A percentile compares a stretch with the other conserved stretches of the same genome.
Evolutionary conservation across 73 alveolate genomes (phyloP).

Genomic region (Tetrahymena thermophila): DNA sequence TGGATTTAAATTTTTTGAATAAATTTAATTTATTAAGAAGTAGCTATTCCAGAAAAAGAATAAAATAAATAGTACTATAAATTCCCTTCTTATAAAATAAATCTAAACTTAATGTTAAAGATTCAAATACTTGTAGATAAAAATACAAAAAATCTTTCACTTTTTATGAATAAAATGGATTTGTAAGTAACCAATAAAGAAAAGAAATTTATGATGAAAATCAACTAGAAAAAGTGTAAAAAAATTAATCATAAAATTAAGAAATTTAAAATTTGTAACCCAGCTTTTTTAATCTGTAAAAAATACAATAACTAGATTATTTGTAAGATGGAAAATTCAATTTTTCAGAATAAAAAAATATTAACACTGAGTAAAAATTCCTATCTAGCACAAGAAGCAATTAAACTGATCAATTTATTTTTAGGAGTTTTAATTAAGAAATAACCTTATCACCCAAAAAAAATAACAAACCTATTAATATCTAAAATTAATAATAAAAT

Average conservation of each 20-base stretch:
- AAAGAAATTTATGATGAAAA: neutral
- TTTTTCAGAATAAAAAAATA: neutral
- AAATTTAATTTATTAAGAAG: neutral
- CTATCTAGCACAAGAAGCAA: too few species aligned
- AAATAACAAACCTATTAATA: too few species aligned
- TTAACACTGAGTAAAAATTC: neutral
- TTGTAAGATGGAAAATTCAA: neutral
- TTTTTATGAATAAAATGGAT: neutral
- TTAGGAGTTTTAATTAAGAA: neutral
- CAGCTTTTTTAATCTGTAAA: neutral
- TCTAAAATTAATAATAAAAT: too few species aligned
- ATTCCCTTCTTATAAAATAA: neutral
- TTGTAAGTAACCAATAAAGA: too few species aligned
- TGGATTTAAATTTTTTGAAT: neutral
- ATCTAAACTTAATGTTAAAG: neutral
- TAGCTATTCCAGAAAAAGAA: neutral
- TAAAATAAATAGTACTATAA: neutral
- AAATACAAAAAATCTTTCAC: neutral
- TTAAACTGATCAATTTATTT: neutral
- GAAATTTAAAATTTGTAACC: neutral
- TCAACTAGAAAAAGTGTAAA: neutral
- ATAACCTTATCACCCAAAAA: neutral
- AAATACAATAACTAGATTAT: neutral
- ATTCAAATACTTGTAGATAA: neutral
- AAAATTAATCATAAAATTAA: neutral